phyloP scores from a whole-genome alignment of 2,329 filamentous ascomycete genomes.

The Cryoendolithus antarcticus region DNA sequence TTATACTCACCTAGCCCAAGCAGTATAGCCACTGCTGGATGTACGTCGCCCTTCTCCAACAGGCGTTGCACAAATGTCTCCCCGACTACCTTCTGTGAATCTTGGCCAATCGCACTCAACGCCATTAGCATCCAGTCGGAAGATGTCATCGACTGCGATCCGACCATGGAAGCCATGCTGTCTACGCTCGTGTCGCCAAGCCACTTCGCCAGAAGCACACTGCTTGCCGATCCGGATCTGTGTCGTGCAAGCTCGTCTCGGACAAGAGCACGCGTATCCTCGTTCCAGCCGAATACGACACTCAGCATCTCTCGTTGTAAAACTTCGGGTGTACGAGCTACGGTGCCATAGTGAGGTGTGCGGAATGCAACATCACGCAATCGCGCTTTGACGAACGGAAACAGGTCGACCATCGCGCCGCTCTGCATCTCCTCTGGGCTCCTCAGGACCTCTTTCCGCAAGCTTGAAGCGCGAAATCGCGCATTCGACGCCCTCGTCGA shows the following conservation, averaged over 20 bases:
- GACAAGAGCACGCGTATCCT: slow-evolving; percentile 68
- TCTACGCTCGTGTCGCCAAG: slow-evolving; percentile 75
- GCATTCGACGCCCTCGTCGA: slow-evolving; percentile 27
- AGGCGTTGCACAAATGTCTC: slow-evolving; percentile 83
- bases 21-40: slow-evolving; percentile 88
- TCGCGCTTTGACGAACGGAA: slow-evolving; percentile 71
- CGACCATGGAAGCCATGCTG: slow-evolving; percentile 61
- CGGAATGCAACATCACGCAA: slow-evolving; percentile 75
- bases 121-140: slow-evolving; percentile 97
- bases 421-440: slow-evolving; percentile 56
- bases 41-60: slow-evolving; percentile 77
- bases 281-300: slow-evolving; percentile 90
- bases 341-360: slow-evolving; percentile 44
- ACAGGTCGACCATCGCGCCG: slow-evolving; percentile 57
- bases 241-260: slow-evolving; percentile 73
- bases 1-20: slow-evolving; percentile 84
- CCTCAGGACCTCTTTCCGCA: slow-evolving; percentile 67
- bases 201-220: slow-evolving; percentile 84
- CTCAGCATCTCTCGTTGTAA: slow-evolving; percentile 81
- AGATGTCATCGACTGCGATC: slow-evolving; percentile 72
- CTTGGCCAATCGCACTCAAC: slow-evolving; percentile 66
- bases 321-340: slow-evolving; percentile 47
- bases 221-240: slow-evolving; percentile 57
- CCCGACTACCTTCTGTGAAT: slow-evolving; percentile 77
- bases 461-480: slow-evolving; percentile 47